Evolutionary conservation across 352 stramenopile genomes (phyloP).

Genomic region (Pythium myriotylum): DNA sequence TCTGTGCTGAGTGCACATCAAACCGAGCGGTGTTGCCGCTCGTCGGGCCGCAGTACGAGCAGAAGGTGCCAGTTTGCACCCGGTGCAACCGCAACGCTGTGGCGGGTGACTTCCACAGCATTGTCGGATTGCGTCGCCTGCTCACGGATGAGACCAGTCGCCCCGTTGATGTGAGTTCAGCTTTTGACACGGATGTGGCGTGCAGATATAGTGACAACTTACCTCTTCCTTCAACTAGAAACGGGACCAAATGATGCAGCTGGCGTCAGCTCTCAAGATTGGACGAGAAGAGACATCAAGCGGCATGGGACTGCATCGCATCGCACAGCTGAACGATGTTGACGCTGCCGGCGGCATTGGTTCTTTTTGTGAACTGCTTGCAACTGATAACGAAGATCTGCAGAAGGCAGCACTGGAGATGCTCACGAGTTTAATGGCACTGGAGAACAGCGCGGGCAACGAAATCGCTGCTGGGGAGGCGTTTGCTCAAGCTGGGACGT

Average conservation of each 20-base stretch:
- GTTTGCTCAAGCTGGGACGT: constrained; percentile 65
- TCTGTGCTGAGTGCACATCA: constrained; percentile 74
- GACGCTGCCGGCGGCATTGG: constrained; percentile 74
- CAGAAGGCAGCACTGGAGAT: constrained; percentile 70
- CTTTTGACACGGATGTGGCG: no score
- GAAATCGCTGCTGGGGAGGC: constrained; percentile 63
- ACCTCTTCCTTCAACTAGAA: constrained; percentile 41
- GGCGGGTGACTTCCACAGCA: constrained; percentile 70
- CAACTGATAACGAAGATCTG: constrained; percentile 51
- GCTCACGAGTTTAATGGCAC: constrained; percentile 72
- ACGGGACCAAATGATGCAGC: constrained; percentile 68
- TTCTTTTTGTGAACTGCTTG: constrained; percentile 66
- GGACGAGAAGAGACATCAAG: constrained; percentile 61
- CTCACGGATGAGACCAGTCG: constrained; percentile 46
- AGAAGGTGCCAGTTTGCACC: constrained; percentile 73
- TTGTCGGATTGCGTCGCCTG: constrained; percentile 65
- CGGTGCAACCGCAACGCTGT: constrained; percentile 77
- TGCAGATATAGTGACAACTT: not conserved
- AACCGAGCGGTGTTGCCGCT: constrained; percentile 73
- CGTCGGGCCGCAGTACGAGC: constrained; percentile 55
- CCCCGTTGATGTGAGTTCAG: constrained; percentile 38
- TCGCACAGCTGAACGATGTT: constrained; percentile 86
- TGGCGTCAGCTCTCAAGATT: constrained; percentile 55
- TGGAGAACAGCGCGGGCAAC: constrained; percentile 75
- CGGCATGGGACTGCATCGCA: constrained; percentile 71